These are phyloP conservation scores for Leccinum pellstonianum DNA, from an alignment of 768 basidiomycete genomes.

Conservation along the genomic window DNA sequence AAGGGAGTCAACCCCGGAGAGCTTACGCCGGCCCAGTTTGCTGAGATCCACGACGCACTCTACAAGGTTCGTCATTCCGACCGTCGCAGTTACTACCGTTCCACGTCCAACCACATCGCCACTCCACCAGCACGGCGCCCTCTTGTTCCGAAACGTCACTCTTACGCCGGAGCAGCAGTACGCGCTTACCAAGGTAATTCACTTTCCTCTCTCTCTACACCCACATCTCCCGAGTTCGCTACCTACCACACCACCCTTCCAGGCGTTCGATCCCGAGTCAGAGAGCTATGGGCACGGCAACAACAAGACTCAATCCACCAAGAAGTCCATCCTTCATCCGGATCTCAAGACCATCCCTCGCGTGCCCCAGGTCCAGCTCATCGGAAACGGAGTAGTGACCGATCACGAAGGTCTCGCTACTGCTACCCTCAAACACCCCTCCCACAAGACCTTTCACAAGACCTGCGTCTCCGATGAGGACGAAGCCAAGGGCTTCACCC, in stretches of 20 bases:
- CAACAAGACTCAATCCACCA: slow-evolving; percentile 74
- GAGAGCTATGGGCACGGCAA: slow-evolving; percentile 82
- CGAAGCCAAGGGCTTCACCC: slow-evolving; percentile 72
- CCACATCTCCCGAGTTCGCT: neutral
- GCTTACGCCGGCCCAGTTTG: slow-evolving; percentile 59
- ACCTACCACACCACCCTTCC: slow-evolving; percentile 3
- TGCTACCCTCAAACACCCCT: slow-evolving; percentile 81
- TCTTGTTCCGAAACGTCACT: slow-evolving; percentile 70
- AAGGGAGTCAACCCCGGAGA: slow-evolving; percentile 67
- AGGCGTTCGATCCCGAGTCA: slow-evolving; percentile 74
- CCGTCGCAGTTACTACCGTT: neutral
- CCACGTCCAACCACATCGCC: slow-evolving; percentile 1
- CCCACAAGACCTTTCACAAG: slow-evolving; percentile 86
- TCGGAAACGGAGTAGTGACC: slow-evolving; percentile 82
- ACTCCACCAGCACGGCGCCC: slow-evolving; percentile 55
- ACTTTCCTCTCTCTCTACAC: neutral
- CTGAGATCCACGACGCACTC: slow-evolving; percentile 65
- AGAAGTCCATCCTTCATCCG: slow-evolving; percentile 82
- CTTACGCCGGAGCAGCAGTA: slow-evolving; percentile 84
- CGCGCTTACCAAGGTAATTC: slow-evolving; percentile 70
- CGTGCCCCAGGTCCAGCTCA: slow-evolving; percentile 87
- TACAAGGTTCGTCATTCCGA: slow-evolving; percentile 57
- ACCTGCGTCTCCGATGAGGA: slow-evolving; percentile 71
- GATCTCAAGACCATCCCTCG: slow-evolving; percentile 90
- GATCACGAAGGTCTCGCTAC: slow-evolving; percentile 78